phyloP scores from a whole-genome alignment of 2,329 filamentous ascomycete species.

The Oidium heveae region DNA sequence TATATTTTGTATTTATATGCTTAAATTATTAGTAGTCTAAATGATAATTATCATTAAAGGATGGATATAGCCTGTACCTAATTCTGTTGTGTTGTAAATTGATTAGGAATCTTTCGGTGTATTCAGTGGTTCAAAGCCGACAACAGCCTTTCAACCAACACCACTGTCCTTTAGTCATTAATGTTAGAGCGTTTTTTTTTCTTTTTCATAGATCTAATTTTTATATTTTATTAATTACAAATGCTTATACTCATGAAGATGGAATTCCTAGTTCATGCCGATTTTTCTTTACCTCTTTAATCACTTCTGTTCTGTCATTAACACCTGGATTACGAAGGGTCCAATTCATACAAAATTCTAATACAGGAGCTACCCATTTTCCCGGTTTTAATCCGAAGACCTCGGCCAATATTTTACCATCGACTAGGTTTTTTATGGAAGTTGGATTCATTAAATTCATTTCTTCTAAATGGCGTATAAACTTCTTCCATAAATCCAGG shows the following conservation, averaged over 20 bases:
- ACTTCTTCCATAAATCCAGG: slow-evolving; percentile 24
- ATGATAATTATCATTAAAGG: too few relatives aligned
- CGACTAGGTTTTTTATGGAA: slow-evolving; percentile 36
- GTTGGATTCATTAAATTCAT: slow-evolving; percentile 32
- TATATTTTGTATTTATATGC: too few relatives aligned
- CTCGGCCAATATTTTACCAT: slow-evolving; percentile 48
- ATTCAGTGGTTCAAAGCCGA: too few relatives aligned
- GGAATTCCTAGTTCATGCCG: slow-evolving; percentile 12
- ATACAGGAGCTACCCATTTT: slow-evolving; percentile 59
- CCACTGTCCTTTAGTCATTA: too few relatives aligned
- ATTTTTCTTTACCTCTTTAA: slow-evolving; percentile 29
- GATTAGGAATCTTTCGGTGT: too few relatives aligned
- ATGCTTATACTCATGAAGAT: not conserved
- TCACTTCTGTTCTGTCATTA: slow-evolving; percentile 29
- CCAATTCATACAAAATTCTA: slow-evolving; percentile 67
- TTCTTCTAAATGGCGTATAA: slow-evolving; percentile 27
- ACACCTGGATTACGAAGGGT: slow-evolving; percentile 55
- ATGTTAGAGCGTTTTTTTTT: too few relatives aligned
- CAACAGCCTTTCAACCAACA: too few relatives aligned
- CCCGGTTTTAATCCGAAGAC: slow-evolving; percentile 46
- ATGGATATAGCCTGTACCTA: too few relatives aligned
- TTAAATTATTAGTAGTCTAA: too few relatives aligned
- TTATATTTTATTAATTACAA: too few relatives aligned
- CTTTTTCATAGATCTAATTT: too few relatives aligned
- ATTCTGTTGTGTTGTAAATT: too few relatives aligned